Conservation (phyloP, 805 yeast species). For the Barnettozyma populi region DNA sequence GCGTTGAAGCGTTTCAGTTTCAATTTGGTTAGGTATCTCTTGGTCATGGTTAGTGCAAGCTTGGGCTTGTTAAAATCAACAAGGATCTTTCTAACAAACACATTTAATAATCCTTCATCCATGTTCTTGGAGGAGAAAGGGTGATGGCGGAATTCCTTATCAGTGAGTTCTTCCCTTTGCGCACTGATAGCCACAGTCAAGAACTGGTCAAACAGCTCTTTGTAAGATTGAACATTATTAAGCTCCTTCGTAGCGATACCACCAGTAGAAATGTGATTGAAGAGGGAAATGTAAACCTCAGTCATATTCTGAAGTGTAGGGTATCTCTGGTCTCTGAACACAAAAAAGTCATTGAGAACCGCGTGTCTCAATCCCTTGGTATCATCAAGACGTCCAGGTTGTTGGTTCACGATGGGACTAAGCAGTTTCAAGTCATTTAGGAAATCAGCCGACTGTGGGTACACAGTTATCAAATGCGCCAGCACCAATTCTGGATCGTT, state of each 20-base stretch:
- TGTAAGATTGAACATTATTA: neutral
- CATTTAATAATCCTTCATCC: constrained; percentile 16
- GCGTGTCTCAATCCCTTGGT: constrained; percentile 2
- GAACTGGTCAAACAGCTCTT: neutral
- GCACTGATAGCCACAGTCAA: neutral
- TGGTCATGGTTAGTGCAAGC: constrained; percentile 15
- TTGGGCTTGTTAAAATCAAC: constrained; percentile 8
- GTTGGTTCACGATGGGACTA: constrained; percentile 10
- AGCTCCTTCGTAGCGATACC: neutral
- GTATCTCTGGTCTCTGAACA: neutral
- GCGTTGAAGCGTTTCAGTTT: constrained; percentile 9
- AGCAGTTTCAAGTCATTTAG: constrained; percentile 17
- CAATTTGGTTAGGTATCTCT: constrained; percentile 6
- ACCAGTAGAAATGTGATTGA: constrained; percentile 12
- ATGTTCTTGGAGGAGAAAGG: constrained; percentile 11
- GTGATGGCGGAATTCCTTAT: constrained; percentile 5
- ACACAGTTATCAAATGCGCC: constrained; percentile 21
- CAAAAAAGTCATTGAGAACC: constrained; percentile 9
- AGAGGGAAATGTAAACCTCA: constrained; percentile 13
- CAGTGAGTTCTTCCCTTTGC: constrained; percentile 4
- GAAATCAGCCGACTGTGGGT: constrained; percentile 8
- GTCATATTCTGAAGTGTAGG: constrained; percentile 15
- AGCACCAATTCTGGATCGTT: constrained; percentile 17
- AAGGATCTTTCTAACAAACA: constrained; percentile 13
- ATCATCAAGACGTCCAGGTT: neutral